Conservation (phyloP, 208 protist species). For the Jaenimonas drosophilae region DNA sequence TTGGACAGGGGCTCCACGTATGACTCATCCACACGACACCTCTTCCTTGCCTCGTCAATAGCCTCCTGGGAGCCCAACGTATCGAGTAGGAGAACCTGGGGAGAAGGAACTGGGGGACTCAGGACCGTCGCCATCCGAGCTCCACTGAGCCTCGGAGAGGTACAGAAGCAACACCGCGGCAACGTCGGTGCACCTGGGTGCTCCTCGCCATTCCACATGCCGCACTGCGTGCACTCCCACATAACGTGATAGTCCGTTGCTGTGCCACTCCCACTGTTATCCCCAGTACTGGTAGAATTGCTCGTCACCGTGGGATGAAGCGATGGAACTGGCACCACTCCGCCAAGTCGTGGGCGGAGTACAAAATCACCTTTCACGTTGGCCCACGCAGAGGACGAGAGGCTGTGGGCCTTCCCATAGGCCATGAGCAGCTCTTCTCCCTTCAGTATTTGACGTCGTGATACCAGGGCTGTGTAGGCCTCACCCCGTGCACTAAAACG, state of each 20-base stretch:
- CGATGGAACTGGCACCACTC: conserved; percentile 56
- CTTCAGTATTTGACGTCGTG: conserved; percentile 46
- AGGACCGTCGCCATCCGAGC: conserved; percentile 23
- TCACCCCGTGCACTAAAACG: conserved; percentile 69
- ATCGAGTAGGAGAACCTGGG: conserved; percentile 6
- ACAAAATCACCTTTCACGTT: conserved; percentile 49
- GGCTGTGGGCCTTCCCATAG: conserved; percentile 77
- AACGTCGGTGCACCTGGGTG: conserved; percentile 14
- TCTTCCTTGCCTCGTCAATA: conserved; percentile 16
- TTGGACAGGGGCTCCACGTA: too few relatives aligned
- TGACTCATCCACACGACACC: too few relatives aligned
- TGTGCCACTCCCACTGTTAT: not conserved
- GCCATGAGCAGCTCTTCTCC: conserved; percentile 88
- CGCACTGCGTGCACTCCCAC: conserved; percentile 85
- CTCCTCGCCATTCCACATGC: conserved; percentile 39
- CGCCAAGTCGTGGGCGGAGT: conserved; percentile 37
- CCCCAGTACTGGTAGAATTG: not conserved
- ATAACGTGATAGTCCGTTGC: conserved; percentile 25
- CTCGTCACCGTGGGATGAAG: not conserved
- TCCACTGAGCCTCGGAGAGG: conserved; percentile 39
- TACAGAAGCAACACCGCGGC: conserved; percentile 30
- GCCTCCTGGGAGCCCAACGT: conserved; percentile 7
- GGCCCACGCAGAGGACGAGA: conserved; percentile 55
- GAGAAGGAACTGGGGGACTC: conserved; percentile 9
- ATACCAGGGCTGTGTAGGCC: conserved; percentile 78